Percentiles rank a stretch among this genome's conserved stretches.
Evolutionary conservation across 768 basidiomycete species (phyloP).

Genomic region (Kwoniella shandongensis): DNA sequence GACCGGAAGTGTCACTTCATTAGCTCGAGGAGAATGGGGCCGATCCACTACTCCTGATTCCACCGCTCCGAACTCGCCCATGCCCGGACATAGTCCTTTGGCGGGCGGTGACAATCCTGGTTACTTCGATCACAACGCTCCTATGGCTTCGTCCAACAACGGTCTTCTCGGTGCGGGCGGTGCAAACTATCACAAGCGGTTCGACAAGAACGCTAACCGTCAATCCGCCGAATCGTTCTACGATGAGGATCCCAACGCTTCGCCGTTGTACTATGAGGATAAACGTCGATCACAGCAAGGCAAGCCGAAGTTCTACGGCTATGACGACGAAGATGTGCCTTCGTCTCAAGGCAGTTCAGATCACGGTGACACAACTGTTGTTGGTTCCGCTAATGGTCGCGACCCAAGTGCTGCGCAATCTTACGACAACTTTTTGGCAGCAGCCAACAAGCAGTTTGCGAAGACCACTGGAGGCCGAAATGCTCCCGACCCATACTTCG

Average conservation of each 20-base stretch:
- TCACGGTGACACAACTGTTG: conserved; percentile 42
- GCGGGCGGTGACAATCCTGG: conserved; percentile 20
- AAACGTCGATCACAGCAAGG: conserved; percentile 50
- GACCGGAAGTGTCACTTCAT: conserved; percentile 33
- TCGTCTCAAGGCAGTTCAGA: conserved; percentile 48
- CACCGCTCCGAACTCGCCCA: conserved; percentile 41
- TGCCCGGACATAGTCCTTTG: conserved; percentile 29
- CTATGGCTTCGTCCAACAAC: conserved; percentile 22
- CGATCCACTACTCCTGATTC: conserved; percentile 42
- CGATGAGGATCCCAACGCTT: conserved; percentile 51
- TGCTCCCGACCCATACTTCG: conserved; percentile 82
- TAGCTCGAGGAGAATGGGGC: conserved; percentile 26
- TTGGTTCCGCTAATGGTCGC: conserved; percentile 24
- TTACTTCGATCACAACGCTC: conserved; percentile 28
- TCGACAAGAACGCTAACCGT: conserved; percentile 46
- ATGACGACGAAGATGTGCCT: conserved; percentile 61
- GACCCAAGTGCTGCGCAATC: conserved; percentile 54
- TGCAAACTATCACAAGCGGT: conserved; percentile 46
- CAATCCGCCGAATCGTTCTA: conserved; percentile 53
- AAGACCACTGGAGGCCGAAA: conserved; percentile 67
- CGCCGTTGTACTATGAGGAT: conserved; percentile 48
- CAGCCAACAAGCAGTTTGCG: conserved; percentile 79
- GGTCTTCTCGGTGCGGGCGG: conserved; percentile 25
- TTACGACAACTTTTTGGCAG: conserved; percentile 77
- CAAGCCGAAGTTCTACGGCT: conserved; percentile 57